A percentile compares a stretch with the other conserved stretches of the same genome.
Evolutionary conservation across 345 rosid genomes (phyloP).

Genomic region (Combretum micranthum): DNA sequence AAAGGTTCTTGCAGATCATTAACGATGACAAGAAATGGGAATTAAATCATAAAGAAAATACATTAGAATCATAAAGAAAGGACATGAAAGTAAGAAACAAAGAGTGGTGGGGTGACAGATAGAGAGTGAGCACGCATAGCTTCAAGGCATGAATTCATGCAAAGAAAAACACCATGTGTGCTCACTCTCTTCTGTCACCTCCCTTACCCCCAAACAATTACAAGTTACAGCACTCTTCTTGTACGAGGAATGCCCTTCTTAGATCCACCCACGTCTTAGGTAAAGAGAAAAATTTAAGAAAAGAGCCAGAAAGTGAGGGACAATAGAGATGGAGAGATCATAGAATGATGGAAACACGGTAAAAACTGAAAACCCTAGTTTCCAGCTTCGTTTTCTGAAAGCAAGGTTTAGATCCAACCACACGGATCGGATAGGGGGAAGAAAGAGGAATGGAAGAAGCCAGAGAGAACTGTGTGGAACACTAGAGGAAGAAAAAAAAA

Average conservation of each 20-base stretch:
- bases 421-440: too few relatives aligned
- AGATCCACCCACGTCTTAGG: too few relatives aligned
- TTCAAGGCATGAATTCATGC: constrained; percentile 23
- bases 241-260: too few relatives aligned
- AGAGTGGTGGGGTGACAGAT: constrained; percentile 21
- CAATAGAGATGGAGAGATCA: too few relatives aligned
- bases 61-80: background rate
- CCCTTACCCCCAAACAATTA: constrained; percentile 5
- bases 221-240: background rate
- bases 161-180: constrained; percentile 27
- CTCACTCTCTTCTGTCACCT: constrained; percentile 40
- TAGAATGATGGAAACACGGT: too few relatives aligned
- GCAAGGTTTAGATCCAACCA: too few relatives aligned
- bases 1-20: background rate
- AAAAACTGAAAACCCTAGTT: constrained; percentile 4
- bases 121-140: constrained; percentile 31
- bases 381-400: background rate
- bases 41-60: background rate
- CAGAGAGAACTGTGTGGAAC: too few relatives aligned
- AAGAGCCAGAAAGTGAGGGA: too few relatives aligned
- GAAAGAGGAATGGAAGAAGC: too few relatives aligned
- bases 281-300: too few relatives aligned
- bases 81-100: constrained; percentile 6
- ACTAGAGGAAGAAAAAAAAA: too few relatives aligned
- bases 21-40: too few relatives aligned